phyloP scores from a whole-genome alignment of 2,329 filamentous ascomycete species.

The Stachybotrys chlorohalonatus region DNA sequence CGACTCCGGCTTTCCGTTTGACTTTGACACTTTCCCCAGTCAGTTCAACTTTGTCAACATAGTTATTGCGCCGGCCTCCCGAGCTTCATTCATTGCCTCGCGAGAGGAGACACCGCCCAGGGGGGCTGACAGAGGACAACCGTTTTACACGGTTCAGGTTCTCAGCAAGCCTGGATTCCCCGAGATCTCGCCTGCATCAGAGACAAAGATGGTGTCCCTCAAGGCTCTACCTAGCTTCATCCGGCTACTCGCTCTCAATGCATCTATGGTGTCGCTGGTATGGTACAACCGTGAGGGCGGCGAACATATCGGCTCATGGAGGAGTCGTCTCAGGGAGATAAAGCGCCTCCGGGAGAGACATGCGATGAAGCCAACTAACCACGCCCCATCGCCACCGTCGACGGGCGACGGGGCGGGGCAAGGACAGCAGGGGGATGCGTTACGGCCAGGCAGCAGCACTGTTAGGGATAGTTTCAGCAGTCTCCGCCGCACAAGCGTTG shows the following conservation, averaged over 20 bases:
- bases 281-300: slow-evolving; percentile 71
- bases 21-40: slow-evolving; percentile 85
- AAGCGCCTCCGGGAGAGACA: slow-evolving; percentile 68
- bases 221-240: slow-evolving; percentile 78
- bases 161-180: slow-evolving; percentile 85
- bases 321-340: slow-evolving; percentile 77
- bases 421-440: slow-evolving; percentile 14
- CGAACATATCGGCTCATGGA: slow-evolving; percentile 85
- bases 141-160: slow-evolving; percentile 83
- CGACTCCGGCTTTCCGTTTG: slow-evolving; percentile 82
- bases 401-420: slow-evolving; percentile 7
- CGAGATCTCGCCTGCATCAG: slow-evolving; percentile 80
- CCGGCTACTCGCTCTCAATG: slow-evolving; percentile 81
- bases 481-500: slow-evolving; percentile 53
- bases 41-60: slow-evolving; percentile 98
- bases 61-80: slow-evolving; percentile 81
- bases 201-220: slow-evolving; percentile 81
- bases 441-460: slow-evolving; percentile 32
- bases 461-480: slow-evolving; percentile 54
- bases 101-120: slow-evolving; percentile 28
- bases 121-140: slow-evolving; percentile 28
- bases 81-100: slow-evolving; percentile 63
- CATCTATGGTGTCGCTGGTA: slow-evolving; percentile 87
- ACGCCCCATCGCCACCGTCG: slow-evolving; percentile 18
- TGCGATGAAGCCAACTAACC: slow-evolving; percentile 28